Conservation (phyloP, 75 land plant genomes). For the Sequoiadendron giganteum region DNA sequence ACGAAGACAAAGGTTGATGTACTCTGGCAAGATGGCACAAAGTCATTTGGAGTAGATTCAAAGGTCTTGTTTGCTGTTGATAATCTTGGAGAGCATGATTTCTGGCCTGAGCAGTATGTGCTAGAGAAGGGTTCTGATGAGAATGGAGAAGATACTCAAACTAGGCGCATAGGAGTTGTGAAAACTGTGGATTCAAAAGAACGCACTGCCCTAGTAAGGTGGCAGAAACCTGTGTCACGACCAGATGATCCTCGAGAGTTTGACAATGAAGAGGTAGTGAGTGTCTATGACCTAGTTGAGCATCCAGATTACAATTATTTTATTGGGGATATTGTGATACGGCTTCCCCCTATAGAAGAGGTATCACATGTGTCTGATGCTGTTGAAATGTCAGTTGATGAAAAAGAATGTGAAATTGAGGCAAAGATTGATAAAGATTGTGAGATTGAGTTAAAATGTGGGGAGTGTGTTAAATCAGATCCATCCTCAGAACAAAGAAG, state of each 20-base stretch:
- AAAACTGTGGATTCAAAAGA: constrained; percentile 93
- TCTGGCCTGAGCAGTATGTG: constrained; percentile 92
- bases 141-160: constrained; percentile 42
- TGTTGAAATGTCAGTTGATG: background rate
- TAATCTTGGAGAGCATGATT: constrained; percentile 92
- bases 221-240: constrained; percentile 68
- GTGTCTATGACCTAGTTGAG: constrained; percentile 92
- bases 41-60: constrained; percentile 42
- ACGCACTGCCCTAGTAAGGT: constrained; percentile 78
- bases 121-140: constrained; percentile 82
- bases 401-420: background rate
- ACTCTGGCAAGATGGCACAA: constrained; percentile 90
- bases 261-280: constrained; percentile 81
- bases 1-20: constrained; percentile 83
- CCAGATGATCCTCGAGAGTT: constrained; percentile 75
- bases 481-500: background rate
- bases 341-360: constrained; percentile 53
- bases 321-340: constrained; percentile 90
- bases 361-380: constrained; percentile 16
- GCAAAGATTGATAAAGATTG: constrained; percentile 3
- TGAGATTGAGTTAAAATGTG: constrained; percentile 5
- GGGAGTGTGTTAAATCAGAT: background rate
- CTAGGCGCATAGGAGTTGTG: constrained; percentile 77
- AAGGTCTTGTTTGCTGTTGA: constrained; percentile 69
- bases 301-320: constrained; percentile 96